phyloP scores from a whole-genome alignment of 495 filamentous ascomycete genomes.

The Echria macrotheca region DNA sequence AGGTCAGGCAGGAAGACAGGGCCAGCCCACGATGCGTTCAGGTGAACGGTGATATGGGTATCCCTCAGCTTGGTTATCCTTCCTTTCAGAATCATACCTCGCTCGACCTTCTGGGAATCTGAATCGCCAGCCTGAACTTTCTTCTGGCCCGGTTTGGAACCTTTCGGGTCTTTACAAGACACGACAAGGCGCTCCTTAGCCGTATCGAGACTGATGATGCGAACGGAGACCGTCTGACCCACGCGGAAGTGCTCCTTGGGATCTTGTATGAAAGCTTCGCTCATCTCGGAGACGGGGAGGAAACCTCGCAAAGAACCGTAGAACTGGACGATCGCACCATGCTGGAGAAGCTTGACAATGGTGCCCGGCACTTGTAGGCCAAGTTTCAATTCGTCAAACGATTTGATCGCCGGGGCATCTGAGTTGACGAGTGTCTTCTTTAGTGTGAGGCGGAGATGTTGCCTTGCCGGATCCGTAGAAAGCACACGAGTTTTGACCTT shows the following conservation, averaged over 20 bases:
- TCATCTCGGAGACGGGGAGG: slow-evolving; percentile 93
- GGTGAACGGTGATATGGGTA: slow-evolving; percentile 72
- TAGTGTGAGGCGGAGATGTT: slow-evolving; percentile 78
- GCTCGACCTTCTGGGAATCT: slow-evolving; percentile 64
- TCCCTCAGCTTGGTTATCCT: slow-evolving; percentile 85
- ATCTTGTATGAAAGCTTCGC: slow-evolving; percentile 88
- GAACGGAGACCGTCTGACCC: slow-evolving; percentile 87
- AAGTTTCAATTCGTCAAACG: slow-evolving; percentile 62
- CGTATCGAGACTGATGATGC: slow-evolving; percentile 71
- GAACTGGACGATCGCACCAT: slow-evolving; percentile 89
- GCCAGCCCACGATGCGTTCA: slow-evolving; percentile 69
- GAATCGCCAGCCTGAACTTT: slow-evolving; percentile 63
- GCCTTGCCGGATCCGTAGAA: slow-evolving; percentile 68
- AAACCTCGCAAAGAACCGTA: slow-evolving; percentile 78
- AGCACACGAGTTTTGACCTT: slow-evolving; percentile 78
- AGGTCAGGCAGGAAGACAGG: slow-evolving; percentile 73
- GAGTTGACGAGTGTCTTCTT: slow-evolving; percentile 94
- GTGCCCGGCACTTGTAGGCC: slow-evolving; percentile 78
- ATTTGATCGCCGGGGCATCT: slow-evolving; percentile 66
- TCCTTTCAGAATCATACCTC: slow-evolving; percentile 74
- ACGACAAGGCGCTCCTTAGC: slow-evolving; percentile 68
- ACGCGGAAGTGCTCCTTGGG: slow-evolving; percentile 80
- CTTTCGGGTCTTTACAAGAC: slow-evolving; percentile 84
- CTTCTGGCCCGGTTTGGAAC: slow-evolving; percentile 68
- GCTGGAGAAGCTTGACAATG: slow-evolving; percentile 66